Base-by-base conservation (phyloP, 2,329 filamentous ascomycete genomes). In the Aschersonia sp. region DNA sequence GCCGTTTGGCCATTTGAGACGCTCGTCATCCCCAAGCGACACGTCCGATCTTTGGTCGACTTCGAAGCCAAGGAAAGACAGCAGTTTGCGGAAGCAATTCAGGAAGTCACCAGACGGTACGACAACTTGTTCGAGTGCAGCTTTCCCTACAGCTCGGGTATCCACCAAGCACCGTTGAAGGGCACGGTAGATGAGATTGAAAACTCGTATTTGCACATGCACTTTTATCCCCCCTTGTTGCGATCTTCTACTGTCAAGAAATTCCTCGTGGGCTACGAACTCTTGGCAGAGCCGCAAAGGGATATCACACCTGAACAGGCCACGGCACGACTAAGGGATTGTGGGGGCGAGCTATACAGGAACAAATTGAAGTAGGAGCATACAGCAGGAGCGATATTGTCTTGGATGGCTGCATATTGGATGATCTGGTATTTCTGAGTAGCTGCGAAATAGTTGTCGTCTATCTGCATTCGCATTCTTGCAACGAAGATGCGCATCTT, bases 271-370 rank as follows among this genome's bases (percentile, higher is more conserved):
- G 92, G 92, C 0, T 97, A 94, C 62, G 92, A 98, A 68, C 75
- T 98, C 67, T 79, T 98, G 78, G 92, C 86, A 2, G 92, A 98
- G 68, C 90, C 92, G n/a, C 92, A 98, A 67, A 78, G 92, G 50
- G 92, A 98, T 62, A 97, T 98, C 58, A 98, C 92, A 0, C 90
- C 92, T 0, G 92, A 98, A 66, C 92, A 97, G 67, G 92, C 92
- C 1, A 85, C 92, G 11, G 80, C 79, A 30, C 79, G 80, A 45
- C 68, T 98, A 50, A 78, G 85, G 54, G 72, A 74, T 49, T 89
- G 87, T 53, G 85, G 80, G 4, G 88, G 88, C 12, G 79, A 87
- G 60, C 68, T 98, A 52, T 97, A 98, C 61, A 78, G 92, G 54
- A 87, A 83, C n/a, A 57, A 55, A 9, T 52, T 63, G 49, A 53